Evolutionary conservation across 1,284 basidiomycete genomes (phyloP).

Genomic region (Jaminaea rosea): DNA sequence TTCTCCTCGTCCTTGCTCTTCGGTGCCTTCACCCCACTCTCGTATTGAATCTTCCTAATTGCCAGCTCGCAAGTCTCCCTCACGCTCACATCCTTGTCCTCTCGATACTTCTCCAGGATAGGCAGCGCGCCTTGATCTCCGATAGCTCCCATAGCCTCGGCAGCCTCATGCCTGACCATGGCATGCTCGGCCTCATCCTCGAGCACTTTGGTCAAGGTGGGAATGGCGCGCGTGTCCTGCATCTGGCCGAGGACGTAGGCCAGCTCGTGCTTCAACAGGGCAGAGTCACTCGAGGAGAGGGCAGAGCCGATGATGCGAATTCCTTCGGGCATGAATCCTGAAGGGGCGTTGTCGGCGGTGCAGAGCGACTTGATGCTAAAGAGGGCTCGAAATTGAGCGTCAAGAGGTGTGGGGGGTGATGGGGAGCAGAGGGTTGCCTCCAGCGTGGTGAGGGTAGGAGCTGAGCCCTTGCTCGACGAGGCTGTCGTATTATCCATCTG

Average conservation of each 20-base stretch:
- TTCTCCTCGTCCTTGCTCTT: slow-evolving; percentile 45
- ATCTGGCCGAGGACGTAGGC: slow-evolving; percentile 96
- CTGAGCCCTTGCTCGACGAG: background rate
- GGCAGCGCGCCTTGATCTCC: slow-evolving; percentile 62
- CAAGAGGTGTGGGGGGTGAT: slow-evolving; percentile 65
- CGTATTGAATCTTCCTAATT: slow-evolving; percentile 87
- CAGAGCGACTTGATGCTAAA: slow-evolving; percentile 83
- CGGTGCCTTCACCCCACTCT: slow-evolving; percentile 52
- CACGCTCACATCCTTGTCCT: slow-evolving; percentile 69
- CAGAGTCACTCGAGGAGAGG: slow-evolving; percentile 69
- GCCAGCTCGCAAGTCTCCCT: slow-evolving; percentile 98
- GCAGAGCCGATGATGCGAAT: slow-evolving; percentile 78
- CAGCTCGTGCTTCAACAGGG: slow-evolving; percentile 90
- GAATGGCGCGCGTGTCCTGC: slow-evolving; percentile 64
- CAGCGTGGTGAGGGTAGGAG: slow-evolving; percentile 8
- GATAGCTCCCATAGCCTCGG: slow-evolving; percentile 95
- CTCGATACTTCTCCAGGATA: slow-evolving; percentile 64
- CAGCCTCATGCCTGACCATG: slow-evolving; percentile 98
- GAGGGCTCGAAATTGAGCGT: slow-evolving; percentile 80
- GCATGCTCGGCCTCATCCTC: slow-evolving; percentile 67
- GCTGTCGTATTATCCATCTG: too few species aligned
- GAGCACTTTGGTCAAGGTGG: slow-evolving; percentile 69
- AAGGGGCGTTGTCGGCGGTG: slow-evolving; percentile 20
- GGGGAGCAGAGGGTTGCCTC: slow-evolving; percentile 30
- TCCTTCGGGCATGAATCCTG: slow-evolving; percentile 49